Conservation (phyloP, 2,329 filamentous ascomycete genomes). For the Penicillium nordicum region DNA sequence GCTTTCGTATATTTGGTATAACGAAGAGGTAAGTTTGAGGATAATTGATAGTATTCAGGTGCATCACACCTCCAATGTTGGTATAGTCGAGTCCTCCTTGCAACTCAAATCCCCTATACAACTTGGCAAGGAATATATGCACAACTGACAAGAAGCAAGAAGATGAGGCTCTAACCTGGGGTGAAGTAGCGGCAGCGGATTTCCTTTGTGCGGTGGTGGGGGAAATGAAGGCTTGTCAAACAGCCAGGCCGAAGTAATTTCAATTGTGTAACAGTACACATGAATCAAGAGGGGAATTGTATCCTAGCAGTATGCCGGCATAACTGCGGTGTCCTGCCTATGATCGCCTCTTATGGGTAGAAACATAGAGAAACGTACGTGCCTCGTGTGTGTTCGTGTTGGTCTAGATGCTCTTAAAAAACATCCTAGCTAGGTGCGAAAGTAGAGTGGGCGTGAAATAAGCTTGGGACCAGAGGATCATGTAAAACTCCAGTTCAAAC, state of each 20-base stretch:
- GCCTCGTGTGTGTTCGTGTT: neutral
- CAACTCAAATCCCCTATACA: too few species aligned
- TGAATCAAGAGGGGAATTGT: neutral
- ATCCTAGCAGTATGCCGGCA: neutral
- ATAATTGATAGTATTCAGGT: neutral
- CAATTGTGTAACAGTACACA: neutral
- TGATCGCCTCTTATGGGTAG: neutral
- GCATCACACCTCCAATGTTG: neutral
- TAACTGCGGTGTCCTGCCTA: neutral
- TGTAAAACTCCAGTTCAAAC: constrained; percentile 4
- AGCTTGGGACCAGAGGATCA: neutral
- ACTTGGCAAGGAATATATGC: neutral
- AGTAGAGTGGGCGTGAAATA: neutral
- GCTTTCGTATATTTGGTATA: neutral
- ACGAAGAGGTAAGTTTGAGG: neutral
- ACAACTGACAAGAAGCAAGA: neutral
- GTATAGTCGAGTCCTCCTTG: neutral
- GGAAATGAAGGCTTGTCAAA: neutral
- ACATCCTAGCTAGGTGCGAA: neutral
- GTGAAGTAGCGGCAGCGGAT: neutral
- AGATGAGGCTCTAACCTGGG: neutral
- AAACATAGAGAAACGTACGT: neutral
- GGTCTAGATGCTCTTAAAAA: neutral
- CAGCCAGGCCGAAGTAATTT: neutral
- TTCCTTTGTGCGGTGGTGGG: neutral